Percentiles rank a stretch among this genome's conserved stretches.
These are phyloP conservation scores for Misopates orontium DNA, from an alignment of 257 asterid species.

Conservation along the genomic window DNA sequence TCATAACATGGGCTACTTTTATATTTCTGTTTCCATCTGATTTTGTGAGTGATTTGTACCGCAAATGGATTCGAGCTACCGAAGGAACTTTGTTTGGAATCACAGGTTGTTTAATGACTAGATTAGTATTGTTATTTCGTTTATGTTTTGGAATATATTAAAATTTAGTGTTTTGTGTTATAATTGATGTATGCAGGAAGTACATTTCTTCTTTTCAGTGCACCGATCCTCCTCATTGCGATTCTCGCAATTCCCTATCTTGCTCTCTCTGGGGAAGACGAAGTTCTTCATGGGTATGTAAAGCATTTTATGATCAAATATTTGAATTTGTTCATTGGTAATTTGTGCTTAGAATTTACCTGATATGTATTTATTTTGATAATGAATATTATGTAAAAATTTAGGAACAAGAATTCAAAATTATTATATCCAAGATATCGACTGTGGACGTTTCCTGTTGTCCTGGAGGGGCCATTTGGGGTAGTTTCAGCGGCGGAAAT, in stretches of 20 bases:
- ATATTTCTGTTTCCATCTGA: conserved; percentile 51
- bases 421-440: conserved; percentile 31
- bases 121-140: neutral
- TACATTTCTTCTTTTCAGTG: conserved; percentile 55
- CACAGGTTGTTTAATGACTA: conserved; percentile 43
- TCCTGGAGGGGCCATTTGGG: conserved; percentile 85
- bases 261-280: conserved; percentile 48
- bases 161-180: conserved; percentile 1
- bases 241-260: conserved; percentile 57
- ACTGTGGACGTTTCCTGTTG: conserved; percentile 81
- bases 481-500: conserved; percentile 89
- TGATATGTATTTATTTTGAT: too few species aligned
- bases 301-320: neutral
- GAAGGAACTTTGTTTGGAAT: conserved; percentile 42
- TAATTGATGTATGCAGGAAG: conserved; percentile 49
- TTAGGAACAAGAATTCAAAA: conserved; percentile 41
- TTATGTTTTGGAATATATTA: neutral
- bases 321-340: neutral
- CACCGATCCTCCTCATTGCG: conserved; percentile 63
- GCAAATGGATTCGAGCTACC: conserved; percentile 27
- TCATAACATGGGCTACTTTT: conserved; percentile 61
- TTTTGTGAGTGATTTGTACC: conserved; percentile 1
- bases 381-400: too few species aligned
- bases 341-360: too few species aligned
- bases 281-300: conserved; percentile 39